Evolutionary conservation across 495 filamentous ascomycete species (phyloP), one percentile per base, ranked within the genome.

Genomic region (Venustampulla echinocandica): DNA sequence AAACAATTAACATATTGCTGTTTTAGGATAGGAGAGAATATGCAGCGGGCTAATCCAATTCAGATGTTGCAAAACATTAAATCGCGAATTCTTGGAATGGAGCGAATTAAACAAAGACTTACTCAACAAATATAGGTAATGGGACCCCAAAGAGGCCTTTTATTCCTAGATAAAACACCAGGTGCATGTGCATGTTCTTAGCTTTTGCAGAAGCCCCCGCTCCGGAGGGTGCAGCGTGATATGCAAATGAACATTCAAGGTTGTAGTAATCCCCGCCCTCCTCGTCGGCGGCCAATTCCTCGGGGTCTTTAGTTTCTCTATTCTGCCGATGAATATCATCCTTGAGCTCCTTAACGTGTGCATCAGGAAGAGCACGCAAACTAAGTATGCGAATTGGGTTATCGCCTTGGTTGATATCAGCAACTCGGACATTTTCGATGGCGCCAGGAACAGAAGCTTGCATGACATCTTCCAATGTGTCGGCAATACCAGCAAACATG

Each of bases 181-280:
- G 62, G 55, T 94, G 83, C 80, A 87, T 84, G 56, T 95, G 89
- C 87, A 97, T 94, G 60, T 95, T 95, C 50, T 83, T 76, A 13
- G 87, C 87, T 58, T 85, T 94, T 15, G 81, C 79, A 5, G 84
- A 83, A 5, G 85, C 69, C 15, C 78, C 71, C 38, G 73, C 76
- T 0, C 53, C 65, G n/a, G 74, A 78, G 2, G 90, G 88, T 52
- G 79, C 77, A 3, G 90, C 88, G 57, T 95, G 87, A 59, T 97
- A 97, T 0, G 89, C 90, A 61, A 97, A 85, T 0, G 87, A 84
- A n/a, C 80, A 80, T 61, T 97, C 90, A 37, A 97, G 69, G 47
- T 97, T 97, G 64, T 97, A 97, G 54, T 85, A 93, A 45, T 90
- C 87, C 3, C 89, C 89, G 10, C 87, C 90, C 58, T 93, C 86